A percentile compares a stretch with the other conserved stretches of the same genome.
Conservation (phyloP, 169 alveolate species). For the Plasmodium knowlesi region DNA sequence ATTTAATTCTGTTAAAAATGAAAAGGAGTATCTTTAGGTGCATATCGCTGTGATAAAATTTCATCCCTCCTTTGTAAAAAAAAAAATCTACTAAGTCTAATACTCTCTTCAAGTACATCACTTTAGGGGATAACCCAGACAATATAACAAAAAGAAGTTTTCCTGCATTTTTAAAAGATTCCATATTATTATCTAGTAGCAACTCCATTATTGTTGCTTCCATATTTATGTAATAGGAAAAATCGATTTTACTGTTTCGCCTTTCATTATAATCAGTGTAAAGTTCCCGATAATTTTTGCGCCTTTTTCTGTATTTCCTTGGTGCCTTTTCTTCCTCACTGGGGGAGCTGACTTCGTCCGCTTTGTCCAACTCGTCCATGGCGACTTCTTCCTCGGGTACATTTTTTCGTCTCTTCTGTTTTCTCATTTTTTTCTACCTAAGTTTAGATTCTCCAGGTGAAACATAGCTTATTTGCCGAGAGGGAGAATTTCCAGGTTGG, state of each 20-base stretch:
- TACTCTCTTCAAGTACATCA: slow-evolving; percentile 34
- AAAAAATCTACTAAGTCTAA: slow-evolving; percentile 42
- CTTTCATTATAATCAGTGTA: neutral
- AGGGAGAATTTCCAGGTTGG: neutral
- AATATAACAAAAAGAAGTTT: slow-evolving; percentile 48
- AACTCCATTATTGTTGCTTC: slow-evolving; percentile 54
- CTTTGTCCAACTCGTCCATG: neutral
- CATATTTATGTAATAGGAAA: slow-evolving; percentile 46
- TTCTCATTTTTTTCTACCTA: neutral
- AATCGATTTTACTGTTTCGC: neutral
- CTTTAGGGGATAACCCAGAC: slow-evolving; percentile 22
- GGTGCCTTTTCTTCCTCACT: neutral
- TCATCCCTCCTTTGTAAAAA: slow-evolving; percentile 55
- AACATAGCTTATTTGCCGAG: neutral
- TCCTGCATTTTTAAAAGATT: slow-evolving; percentile 68
- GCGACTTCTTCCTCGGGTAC: neutral
- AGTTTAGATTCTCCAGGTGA: neutral
- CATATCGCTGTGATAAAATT: slow-evolving; percentile 59
- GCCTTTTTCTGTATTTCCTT: neutral
- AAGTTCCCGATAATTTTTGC: slow-evolving; percentile 26
- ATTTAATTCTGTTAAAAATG: slow-evolving; percentile 15
- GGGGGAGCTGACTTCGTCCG: neutral
- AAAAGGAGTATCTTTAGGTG: slow-evolving; percentile 9
- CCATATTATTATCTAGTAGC: slow-evolving; percentile 48
- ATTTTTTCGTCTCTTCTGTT: neutral